These are phyloP conservation scores for Cyclotella atomus DNA, from an alignment of 108 stramenopile species.

Conservation along the genomic window DNA sequence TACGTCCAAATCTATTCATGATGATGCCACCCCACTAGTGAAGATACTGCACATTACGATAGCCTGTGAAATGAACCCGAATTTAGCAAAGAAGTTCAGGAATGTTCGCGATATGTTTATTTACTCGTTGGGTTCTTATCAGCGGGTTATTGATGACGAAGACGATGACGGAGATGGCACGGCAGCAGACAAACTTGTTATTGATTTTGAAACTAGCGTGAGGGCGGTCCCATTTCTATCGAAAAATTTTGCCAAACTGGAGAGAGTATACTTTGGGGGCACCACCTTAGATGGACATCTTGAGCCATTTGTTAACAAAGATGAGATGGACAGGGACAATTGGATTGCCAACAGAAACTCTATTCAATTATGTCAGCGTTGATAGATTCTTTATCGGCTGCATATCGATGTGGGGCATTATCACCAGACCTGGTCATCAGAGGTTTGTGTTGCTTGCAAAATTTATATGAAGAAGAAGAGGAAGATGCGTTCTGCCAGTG, in stretches of 20 bases:
- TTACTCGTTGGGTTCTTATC: neutral
- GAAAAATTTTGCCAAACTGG: slow-evolving; percentile 2
- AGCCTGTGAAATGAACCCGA: neutral
- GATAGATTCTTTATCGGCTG: neutral
- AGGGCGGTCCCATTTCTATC: neutral
- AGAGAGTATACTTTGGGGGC: neutral
- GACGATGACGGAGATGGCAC: neutral
- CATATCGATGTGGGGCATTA: neutral
- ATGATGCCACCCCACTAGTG: slow-evolving; percentile 5
- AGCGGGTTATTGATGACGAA: neutral
- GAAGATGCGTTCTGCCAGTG: neutral
- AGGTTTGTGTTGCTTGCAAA: neutral
- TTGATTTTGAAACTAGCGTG: neutral
- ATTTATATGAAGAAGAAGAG: neutral
- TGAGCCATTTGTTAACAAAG: neutral
- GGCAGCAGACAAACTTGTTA: neutral
- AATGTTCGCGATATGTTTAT: neutral
- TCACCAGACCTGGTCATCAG: neutral
- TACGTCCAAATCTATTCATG: neutral
- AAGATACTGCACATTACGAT: neutral
- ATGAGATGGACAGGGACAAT: neutral
- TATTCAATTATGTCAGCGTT: neutral
- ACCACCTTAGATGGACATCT: neutral
- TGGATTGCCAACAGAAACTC: neutral
- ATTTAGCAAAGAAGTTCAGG: neutral